Percentiles rank a stretch among this genome's conserved stretches.
phyloP scores from a whole-genome alignment of 495 filamentous ascomycete species.

The Ascobolus immersus region DNA sequence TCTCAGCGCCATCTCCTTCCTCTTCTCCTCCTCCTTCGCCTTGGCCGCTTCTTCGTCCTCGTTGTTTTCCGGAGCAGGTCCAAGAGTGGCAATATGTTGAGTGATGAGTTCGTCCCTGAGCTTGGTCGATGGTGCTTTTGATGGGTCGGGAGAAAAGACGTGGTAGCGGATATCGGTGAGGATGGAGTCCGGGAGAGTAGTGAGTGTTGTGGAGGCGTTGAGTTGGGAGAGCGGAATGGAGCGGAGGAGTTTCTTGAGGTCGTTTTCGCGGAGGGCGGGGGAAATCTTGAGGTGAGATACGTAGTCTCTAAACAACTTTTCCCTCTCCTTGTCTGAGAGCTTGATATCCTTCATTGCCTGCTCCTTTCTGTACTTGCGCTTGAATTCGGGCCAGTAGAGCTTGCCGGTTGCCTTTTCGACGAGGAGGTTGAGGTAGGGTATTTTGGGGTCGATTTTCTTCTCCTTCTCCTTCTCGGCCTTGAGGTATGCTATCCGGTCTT shows the following conservation, averaged over 20 bases:
- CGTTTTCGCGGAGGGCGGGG: slow-evolving; percentile 47
- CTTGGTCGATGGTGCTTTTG: slow-evolving; percentile 24
- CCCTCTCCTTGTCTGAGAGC: slow-evolving; percentile 62
- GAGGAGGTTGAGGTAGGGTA: slow-evolving; percentile 63
- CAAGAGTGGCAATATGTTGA: slow-evolving; percentile 50
- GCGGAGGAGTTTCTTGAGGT: slow-evolving; percentile 53
- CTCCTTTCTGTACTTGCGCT: slow-evolving; percentile 66
- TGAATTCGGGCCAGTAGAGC: slow-evolving; percentile 91
- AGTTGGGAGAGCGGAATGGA: slow-evolving; percentile 30
- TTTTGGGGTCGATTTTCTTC: slow-evolving; percentile 61
- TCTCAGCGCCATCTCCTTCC: slow-evolving; percentile 44
- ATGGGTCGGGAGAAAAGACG: slow-evolving; percentile 15
- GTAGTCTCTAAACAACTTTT: slow-evolving; percentile 76
- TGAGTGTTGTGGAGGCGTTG: slow-evolving; percentile 39
- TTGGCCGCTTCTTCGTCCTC: slow-evolving; percentile 30
- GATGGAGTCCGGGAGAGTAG: slow-evolving; percentile 41
- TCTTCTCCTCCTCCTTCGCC: slow-evolving; percentile 36
- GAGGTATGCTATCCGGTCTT: slow-evolving; percentile 40
- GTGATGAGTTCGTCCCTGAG: slow-evolving; percentile 46
- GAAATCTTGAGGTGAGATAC: slow-evolving; percentile 52
- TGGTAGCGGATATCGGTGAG: slow-evolving; percentile 60
- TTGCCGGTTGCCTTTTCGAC: slow-evolving; percentile 46
- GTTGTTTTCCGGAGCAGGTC: slow-evolving; percentile 31
- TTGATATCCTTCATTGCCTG: slow-evolving; percentile 50
- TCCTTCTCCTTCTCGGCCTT: slow-evolving; percentile 47